A percentile compares a stretch with the other conserved stretches of the same genome.
Evolutionary conservation across 2,329 filamentous ascomycete genomes (phyloP).

Genomic region (Monilinia vaccinii-corymbosi): DNA sequence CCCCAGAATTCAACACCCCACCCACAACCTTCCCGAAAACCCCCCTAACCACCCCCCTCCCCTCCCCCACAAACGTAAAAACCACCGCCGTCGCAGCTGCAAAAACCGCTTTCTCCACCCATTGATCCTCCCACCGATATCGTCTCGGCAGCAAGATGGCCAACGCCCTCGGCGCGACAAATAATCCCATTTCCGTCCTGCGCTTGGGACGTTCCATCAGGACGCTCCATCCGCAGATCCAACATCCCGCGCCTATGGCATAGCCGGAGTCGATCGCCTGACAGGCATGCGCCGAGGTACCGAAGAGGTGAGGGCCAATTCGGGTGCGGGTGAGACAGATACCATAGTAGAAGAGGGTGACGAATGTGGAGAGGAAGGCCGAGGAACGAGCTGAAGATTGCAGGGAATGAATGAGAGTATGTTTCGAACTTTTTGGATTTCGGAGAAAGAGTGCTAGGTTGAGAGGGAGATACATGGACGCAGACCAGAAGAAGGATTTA

Average conservation of each 20-base stretch:
- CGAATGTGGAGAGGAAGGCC: conserved; percentile 68
- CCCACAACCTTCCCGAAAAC: not conserved
- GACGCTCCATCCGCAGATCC: conserved; percentile 74
- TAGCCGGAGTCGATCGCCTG: conserved; percentile 52
- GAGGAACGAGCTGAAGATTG: conserved; percentile 60
- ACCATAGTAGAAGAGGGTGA: conserved; percentile 74
- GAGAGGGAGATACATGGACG: conserved; percentile 68
- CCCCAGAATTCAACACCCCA: not conserved
- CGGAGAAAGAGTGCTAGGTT: conserved; percentile 53
- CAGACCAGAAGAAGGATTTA: conserved; percentile 63
- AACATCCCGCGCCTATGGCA: conserved; percentile 63
- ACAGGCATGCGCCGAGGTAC: conserved; percentile 38
- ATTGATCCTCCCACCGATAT: conserved; percentile 54
- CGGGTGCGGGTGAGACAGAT: conserved; percentile 70
- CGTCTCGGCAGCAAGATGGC: conserved; percentile 64
- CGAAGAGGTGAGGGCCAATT: conserved; percentile 59
- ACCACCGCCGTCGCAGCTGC: conserved; percentile 59
- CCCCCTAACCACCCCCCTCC: conserved; percentile 22
- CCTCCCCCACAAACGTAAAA: conserved; percentile 58
- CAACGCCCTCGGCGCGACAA: conserved; percentile 70
- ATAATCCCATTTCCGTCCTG: conserved; percentile 67
- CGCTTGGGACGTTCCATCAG: conserved; percentile 58
- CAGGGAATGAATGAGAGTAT: conserved; percentile 33
- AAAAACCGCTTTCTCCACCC: conserved; percentile 58
- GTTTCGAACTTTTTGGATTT: conserved; percentile 35